Evolutionary conservation across 306 rosid genomes (phyloP).

Genomic region (Crotalaria pallida): DNA sequence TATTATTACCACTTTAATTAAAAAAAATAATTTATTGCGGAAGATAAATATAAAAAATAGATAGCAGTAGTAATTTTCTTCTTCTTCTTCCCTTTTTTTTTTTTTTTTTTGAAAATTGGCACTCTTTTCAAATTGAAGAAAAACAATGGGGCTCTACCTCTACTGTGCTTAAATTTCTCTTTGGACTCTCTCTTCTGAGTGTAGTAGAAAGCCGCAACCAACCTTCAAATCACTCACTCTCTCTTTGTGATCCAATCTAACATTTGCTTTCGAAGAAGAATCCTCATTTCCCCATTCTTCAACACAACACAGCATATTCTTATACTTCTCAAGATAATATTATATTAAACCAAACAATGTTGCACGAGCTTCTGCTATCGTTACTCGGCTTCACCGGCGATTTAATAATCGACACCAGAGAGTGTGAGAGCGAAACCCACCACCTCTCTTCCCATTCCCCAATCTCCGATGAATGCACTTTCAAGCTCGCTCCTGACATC

Average conservation of each 20-base stretch:
- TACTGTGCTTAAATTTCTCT: not conserved
- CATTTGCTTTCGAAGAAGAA: not conserved
- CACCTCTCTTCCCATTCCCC: slow-evolving; percentile 43
- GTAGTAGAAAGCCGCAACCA: not conserved
- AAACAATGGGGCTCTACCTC: not conserved
- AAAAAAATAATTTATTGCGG: too few relatives aligned
- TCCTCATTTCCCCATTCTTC: not conserved
- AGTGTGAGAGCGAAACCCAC: too few relatives aligned
- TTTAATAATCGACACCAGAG: slow-evolving; percentile 65
- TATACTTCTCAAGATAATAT: not conserved
- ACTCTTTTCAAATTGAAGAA: too few relatives aligned
- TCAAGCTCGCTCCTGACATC: slow-evolving; percentile 81
- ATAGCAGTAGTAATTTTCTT: too few relatives aligned
- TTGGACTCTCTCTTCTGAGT: not conserved
- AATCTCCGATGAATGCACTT: slow-evolving; percentile 62
- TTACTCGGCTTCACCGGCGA: slow-evolving; percentile 94
- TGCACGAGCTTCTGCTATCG: slow-evolving; percentile 87
- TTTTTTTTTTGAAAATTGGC: too few relatives aligned
- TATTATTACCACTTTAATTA: too few relatives aligned
- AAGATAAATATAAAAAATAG: too few relatives aligned
- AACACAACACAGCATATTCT: not conserved
- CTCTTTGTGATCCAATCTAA: not conserved
- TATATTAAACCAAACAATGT: slow-evolving; percentile 39
- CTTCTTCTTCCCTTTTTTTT: too few relatives aligned
- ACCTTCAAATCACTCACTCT: not conserved